A percentile compares a stretch with the other conserved stretches of the same genome.
phyloP scores from a whole-genome alignment of 495 filamentous ascomycete genomes.

The Pyrenopolyporus hunteri region DNA sequence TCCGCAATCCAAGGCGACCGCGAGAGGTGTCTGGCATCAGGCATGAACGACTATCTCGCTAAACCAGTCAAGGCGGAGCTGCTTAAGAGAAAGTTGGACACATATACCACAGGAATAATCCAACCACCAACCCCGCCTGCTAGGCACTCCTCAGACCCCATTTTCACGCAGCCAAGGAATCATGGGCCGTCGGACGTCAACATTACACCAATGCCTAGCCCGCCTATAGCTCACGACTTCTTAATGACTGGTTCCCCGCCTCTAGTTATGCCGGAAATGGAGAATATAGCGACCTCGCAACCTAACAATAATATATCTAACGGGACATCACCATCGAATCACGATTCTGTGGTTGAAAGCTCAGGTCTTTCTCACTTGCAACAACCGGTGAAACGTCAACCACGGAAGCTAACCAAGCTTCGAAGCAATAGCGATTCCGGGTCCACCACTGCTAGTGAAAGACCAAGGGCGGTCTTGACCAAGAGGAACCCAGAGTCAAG shows the following conservation, averaged over 20 bases:
- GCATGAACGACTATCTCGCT: slow-evolving; percentile 95
- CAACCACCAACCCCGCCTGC: slow-evolving; percentile 37
- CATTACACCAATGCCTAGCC: slow-evolving; percentile 15
- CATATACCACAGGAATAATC: slow-evolving; percentile 54
- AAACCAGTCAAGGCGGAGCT: slow-evolving; percentile 83
- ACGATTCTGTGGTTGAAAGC: slow-evolving; percentile 8
- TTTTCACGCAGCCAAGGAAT: slow-evolving; percentile 3
- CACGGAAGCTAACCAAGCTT: slow-evolving; percentile 40
- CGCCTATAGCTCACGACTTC: slow-evolving; percentile 1
- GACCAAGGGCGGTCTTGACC: slow-evolving; percentile 18
- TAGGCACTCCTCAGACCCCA: slow-evolving; percentile 21
- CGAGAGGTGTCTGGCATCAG: slow-evolving; percentile 88
- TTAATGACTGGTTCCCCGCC: slow-evolving; percentile 13
- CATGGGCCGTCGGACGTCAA: slow-evolving; percentile 11
- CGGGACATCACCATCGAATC: slow-evolving; percentile 23
- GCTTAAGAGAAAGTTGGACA: slow-evolving; percentile 76
- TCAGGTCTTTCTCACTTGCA: not conserved
- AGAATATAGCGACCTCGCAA: slow-evolving; percentile 10
- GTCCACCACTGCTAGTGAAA: slow-evolving; percentile 7
- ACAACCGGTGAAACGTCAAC: slow-evolving; percentile 26
- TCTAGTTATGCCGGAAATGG: slow-evolving; percentile 13
- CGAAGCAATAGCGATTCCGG: slow-evolving; percentile 34
- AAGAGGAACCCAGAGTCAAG: slow-evolving; percentile 27
- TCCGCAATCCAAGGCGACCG: slow-evolving; percentile 89
- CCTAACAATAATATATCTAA: slow-evolving; percentile 11